Evolutionary conservation across 148 eudicot species (phyloP).

Genomic region (Suaeda aralocaspica): DNA sequence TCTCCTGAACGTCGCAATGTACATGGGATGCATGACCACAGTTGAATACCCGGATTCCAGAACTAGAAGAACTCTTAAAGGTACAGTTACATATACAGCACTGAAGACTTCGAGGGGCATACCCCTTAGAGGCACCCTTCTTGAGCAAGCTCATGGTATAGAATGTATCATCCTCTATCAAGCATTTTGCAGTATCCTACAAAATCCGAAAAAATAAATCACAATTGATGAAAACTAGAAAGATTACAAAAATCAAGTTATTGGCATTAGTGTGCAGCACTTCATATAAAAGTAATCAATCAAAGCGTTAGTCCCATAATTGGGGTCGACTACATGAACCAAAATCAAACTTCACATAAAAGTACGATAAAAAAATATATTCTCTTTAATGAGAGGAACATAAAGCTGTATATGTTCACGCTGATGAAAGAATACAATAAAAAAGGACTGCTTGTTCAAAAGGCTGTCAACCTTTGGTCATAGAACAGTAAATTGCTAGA

Average conservation of each 20-base stretch:
- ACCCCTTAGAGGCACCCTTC: constrained; percentile 87
- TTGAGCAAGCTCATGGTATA: constrained; percentile 76
- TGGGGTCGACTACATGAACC: no score
- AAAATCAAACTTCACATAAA: no score
- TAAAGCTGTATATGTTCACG: no score
- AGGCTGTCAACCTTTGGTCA: no score
- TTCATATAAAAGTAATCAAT: no score
- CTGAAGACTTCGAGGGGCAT: constrained; percentile 57
- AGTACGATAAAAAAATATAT: no score
- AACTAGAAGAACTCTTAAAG: constrained; percentile 51
- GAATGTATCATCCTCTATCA: constrained; percentile 90
- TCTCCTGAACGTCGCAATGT: constrained; percentile 67
- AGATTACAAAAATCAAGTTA: neutral
- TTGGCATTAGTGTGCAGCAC: neutral
- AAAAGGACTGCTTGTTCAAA: no score
- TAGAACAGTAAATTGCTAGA: no score
- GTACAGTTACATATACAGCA: constrained; percentile 82
- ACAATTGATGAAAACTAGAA: neutral
- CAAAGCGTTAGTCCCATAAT: no score
- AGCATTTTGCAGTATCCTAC: constrained; percentile 87
- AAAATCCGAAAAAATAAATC: constrained; percentile 18
- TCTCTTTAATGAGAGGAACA: no score
- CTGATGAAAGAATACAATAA: no score
- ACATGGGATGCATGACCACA: constrained; percentile 88
- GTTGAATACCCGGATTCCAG: constrained; percentile 68